phyloP scores from a whole-genome alignment of 805 yeast genomes.

The Phaffomyces antillensis region DNA sequence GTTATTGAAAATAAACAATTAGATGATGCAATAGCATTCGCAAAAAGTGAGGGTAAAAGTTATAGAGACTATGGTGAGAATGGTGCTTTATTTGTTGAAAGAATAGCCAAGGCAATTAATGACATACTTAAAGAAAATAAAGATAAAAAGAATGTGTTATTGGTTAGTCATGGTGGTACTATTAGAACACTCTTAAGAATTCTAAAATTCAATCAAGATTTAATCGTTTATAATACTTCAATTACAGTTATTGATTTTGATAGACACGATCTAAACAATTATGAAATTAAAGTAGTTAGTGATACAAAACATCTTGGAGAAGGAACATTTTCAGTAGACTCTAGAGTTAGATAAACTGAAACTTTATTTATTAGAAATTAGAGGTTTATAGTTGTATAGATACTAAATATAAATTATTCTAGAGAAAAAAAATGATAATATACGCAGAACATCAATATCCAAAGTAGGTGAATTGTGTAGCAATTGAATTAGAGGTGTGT shows the following conservation, averaged over 20 bases:
- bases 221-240: constrained; percentile 70
- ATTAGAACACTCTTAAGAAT: constrained; percentile 53
- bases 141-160: constrained; percentile 40
- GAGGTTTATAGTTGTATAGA: no score
- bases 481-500: no score
- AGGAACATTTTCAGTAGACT: constrained; percentile 43
- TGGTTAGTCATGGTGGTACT: constrained; percentile 80
- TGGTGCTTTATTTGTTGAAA: constrained; percentile 33
- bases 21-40: constrained; percentile 48
- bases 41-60: constrained; percentile 42
- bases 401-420: no score
- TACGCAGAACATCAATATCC: no score
- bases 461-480: no score
- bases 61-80: constrained; percentile 66
- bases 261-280: constrained; percentile 29
- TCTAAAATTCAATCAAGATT: constrained; percentile 36
- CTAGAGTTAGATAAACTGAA: constrained; percentile 32
- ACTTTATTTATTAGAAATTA: no score
- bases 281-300: constrained; percentile 49
- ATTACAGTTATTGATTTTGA: constrained; percentile 58
- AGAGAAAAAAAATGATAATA: no score
- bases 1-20: constrained; percentile 68
- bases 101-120: constrained; percentile 39
- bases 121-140: constrained; percentile 38
- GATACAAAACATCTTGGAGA: constrained; percentile 62